phyloP scores from a whole-genome alignment of 2,329 filamentous ascomycete genomes.

The Cercospora sojina region DNA sequence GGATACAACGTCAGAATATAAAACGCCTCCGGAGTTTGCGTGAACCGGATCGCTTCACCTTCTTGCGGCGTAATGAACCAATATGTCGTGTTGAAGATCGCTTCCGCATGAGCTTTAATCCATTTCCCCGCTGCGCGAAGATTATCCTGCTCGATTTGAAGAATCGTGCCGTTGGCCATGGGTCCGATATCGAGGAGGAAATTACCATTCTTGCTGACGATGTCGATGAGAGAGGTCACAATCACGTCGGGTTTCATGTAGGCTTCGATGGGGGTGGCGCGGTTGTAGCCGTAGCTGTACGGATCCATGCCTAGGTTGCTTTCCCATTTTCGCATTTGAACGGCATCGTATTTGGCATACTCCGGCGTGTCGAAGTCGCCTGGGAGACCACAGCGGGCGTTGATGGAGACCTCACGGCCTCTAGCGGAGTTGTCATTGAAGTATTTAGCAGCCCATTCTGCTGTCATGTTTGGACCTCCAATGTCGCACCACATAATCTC shows the following conservation, averaged over 20 bases:
- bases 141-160: conserved; percentile 49
- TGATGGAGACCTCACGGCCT: conserved; percentile 54
- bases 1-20: conserved; percentile 51
- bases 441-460: conserved; percentile 43
- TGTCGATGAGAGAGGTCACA: conserved; percentile 32
- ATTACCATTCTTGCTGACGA: conserved; percentile 37
- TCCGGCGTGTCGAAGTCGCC: conserved; percentile 63
- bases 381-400: conserved; percentile 57
- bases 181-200: conserved; percentile 45
- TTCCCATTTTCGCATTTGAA: conserved; percentile 60
- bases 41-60: conserved; percentile 51
- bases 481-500: conserved; percentile 47
- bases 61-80: conserved; percentile 52
- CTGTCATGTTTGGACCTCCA: conserved; percentile 14
- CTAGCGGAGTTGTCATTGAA: conserved; percentile 44
- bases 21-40: conserved; percentile 54
- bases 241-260: conserved; percentile 32
- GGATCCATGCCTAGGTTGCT: conserved; percentile 61
- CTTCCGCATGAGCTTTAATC: conserved; percentile 56
- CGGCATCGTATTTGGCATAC: conserved; percentile 52
- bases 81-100: conserved; percentile 59
- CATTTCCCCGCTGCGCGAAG: conserved; percentile 54
- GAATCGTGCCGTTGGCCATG: conserved; percentile 55
- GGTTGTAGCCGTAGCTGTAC: conserved; percentile 60
- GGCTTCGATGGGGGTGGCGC: conserved; percentile 47